These are phyloP conservation scores for Phylloporus sp. DNA, from an alignment of 768 basidiomycete species.

Conservation along the genomic window DNA sequence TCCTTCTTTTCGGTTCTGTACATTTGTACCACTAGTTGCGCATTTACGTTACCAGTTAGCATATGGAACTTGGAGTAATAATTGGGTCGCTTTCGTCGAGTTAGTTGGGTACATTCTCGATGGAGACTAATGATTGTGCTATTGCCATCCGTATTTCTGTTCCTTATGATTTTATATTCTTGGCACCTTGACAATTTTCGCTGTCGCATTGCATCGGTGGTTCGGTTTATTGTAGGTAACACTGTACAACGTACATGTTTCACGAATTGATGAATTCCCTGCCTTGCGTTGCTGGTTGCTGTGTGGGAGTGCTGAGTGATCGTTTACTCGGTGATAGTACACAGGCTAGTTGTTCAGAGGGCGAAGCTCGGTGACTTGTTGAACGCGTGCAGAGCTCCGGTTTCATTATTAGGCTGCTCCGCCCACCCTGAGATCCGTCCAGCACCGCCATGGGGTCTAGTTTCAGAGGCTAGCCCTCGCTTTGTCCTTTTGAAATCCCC, in stretches of 20 bases:
- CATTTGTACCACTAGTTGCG: constrained; percentile 32
- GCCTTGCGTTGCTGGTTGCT: too few species aligned
- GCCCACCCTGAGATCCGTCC: constrained; percentile 19
- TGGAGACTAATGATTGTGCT: constrained; percentile 30
- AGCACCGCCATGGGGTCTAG: constrained; percentile 11
- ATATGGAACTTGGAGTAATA: constrained; percentile 33
- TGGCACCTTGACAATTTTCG: constrained; percentile 25
- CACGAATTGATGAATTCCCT: constrained; percentile 2
- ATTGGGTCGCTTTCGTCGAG: constrained; percentile 26
- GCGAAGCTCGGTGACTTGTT: not conserved
- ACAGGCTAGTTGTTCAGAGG: not conserved
- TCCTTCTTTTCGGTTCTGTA: constrained; percentile 22
- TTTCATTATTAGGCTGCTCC: constrained; percentile 12
- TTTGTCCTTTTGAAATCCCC: constrained; percentile 1
- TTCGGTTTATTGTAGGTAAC: constrained; percentile 27
- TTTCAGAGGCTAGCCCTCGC: constrained; percentile 1
- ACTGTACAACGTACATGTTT: constrained; percentile 25
- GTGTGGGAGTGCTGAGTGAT: constrained; percentile 1
- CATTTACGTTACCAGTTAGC: constrained; percentile 33
- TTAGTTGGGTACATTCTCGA: constrained; percentile 28
- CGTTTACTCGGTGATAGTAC: constrained; percentile 3
- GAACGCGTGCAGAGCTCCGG: not conserved
- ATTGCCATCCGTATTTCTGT: constrained; percentile 16
- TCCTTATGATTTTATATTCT: constrained; percentile 27
- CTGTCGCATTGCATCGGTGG: constrained; percentile 29